Base-by-base conservation (phyloP, 2,329 filamentous ascomycete genomes). In the Ophiocordyceps camponoti-floridani region DNA sequence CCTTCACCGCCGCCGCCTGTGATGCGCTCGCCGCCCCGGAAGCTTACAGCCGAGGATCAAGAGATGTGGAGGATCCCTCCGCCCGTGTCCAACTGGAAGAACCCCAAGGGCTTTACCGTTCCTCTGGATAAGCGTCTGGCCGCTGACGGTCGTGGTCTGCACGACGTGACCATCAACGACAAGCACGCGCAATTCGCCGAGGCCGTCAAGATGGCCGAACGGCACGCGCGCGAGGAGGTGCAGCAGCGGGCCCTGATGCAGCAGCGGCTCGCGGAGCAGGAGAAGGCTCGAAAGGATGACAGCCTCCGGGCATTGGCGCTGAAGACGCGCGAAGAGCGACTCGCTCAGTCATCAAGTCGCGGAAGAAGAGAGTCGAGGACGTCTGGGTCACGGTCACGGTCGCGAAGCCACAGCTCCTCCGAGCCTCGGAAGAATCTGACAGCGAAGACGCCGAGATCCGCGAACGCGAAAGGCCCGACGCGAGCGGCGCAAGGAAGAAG, bases 21-120 rank as follows among this genome's bases (percentile, higher is more conserved):
- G 43, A 85, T 98, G 77, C 88, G 94, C 61, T 94, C 86, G 3
- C 91, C 91, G 13, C 88, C 91, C 0, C 73, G 91, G 49, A 98
- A 96, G 58, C 72, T 98, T 49, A 98, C 91, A 1, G 91, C 89
- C 6, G 88, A 94, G 60, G 91, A 98, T 54, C 89, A 96, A 62
- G 91, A 96, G 61, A 85, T 84, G 47, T 98, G 91, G 91, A 87
- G 81, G 56, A 95, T 77, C 38, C 73, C 71, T 0, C 87, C 89
- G 2, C 84, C 89, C 0, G 81, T 98, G 2, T 94, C 85, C 18
- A 96, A 96, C 62, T 98, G 91, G 91, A 98, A 98, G 74, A 98
- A 98, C 61, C 85, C 89, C 1, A 96, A 96, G 67, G 91, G 91
- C 55, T 98, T 94, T 58, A 98, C 91, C 0, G 85, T 98, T 1